These are phyloP conservation scores for Sporothrix brunneoviolacea DNA, from an alignment of 2,329 filamentous ascomycete species.

Conservation along the genomic window DNA sequence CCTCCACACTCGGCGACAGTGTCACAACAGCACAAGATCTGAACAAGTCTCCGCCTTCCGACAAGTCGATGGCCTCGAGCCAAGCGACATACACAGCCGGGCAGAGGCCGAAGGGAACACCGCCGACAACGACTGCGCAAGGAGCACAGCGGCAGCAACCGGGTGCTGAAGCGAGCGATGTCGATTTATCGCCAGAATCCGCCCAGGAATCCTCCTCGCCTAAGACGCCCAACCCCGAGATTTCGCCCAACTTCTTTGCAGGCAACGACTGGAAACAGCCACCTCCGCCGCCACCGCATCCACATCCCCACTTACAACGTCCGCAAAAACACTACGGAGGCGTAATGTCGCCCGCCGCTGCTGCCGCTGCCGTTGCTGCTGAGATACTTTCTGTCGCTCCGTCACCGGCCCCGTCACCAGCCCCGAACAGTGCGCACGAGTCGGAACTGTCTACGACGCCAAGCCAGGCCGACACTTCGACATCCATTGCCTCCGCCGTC, in stretches of 20 bases:
- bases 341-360: background rate
- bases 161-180: conserved; percentile 33
- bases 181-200: conserved; percentile 45
- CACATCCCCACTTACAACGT: conserved; percentile 27
- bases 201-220: conserved; percentile 53
- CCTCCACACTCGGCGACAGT: conserved; percentile 12
- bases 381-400: conserved; percentile 29
- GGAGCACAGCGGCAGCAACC: conserved; percentile 10
- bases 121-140: background rate
- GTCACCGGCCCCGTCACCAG: conserved; percentile 7
- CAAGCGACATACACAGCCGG: conserved; percentile 41
- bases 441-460: conserved; percentile 10
- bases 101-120: background rate
- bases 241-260: conserved; percentile 13
- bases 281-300: conserved; percentile 42
- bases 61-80: conserved; percentile 49
- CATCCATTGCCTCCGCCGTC: conserved; percentile 24
- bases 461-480: background rate
- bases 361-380: conserved; percentile 2
- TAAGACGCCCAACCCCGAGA: conserved; percentile 47
- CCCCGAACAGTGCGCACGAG: background rate
- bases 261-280: conserved; percentile 28
- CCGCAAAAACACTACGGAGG: background rate
- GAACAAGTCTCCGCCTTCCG: conserved; percentile 44
- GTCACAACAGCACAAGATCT: conserved; percentile 35